A percentile compares a stretch with the other conserved stretches of the same genome.
phyloP scores from a whole-genome alignment of 2,329 filamentous ascomycete genomes.

The Nothophoma quercina region DNA sequence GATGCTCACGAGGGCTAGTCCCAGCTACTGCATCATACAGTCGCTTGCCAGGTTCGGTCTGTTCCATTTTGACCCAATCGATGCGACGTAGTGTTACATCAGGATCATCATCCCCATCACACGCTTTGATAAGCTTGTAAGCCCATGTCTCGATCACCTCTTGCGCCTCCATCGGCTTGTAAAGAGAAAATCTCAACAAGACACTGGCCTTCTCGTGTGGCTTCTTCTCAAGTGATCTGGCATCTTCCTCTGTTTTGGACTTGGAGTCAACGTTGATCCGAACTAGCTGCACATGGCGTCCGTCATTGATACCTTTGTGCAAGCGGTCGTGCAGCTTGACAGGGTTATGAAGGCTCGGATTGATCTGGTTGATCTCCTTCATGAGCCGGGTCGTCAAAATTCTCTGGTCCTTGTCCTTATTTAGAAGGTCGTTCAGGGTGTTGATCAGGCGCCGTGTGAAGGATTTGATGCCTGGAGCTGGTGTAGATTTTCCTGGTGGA shows the following conservation, averaged over 20 bases:
- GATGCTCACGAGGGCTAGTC: no score
- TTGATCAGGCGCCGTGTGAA: constrained; percentile 1
- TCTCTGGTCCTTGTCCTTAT: not conserved
- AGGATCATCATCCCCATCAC: constrained; percentile 11
- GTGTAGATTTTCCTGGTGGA: not conserved
- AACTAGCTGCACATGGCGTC: constrained; percentile 21
- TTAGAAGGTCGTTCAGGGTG: not conserved
- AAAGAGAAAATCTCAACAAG: constrained; percentile 19
- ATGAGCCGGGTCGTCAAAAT: constrained; percentile 18
- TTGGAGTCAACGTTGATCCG: constrained; percentile 11
- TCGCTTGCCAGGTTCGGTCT: not conserved
- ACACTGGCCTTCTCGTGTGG: constrained; percentile 16
- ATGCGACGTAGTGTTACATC: constrained; percentile 23
- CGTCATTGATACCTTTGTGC: constrained; percentile 14
- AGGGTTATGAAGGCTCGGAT: not conserved
- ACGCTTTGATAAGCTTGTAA: constrained; percentile 11
- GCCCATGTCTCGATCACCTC: constrained; percentile 26
- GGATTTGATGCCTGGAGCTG: constrained; percentile 4
- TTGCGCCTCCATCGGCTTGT: not conserved
- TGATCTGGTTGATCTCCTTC: constrained; percentile 21
- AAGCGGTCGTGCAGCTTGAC: constrained; percentile 22
- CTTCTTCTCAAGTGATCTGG: no score
- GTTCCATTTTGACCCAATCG: constrained; percentile 29
- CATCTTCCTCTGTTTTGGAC: constrained; percentile 9
- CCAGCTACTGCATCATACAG: not conserved